Percentiles rank a stretch among this genome's conserved stretches.
Evolutionary conservation across 805 yeast genomes (phyloP).

Genomic region (Nakazawaea ambrosiae): DNA sequence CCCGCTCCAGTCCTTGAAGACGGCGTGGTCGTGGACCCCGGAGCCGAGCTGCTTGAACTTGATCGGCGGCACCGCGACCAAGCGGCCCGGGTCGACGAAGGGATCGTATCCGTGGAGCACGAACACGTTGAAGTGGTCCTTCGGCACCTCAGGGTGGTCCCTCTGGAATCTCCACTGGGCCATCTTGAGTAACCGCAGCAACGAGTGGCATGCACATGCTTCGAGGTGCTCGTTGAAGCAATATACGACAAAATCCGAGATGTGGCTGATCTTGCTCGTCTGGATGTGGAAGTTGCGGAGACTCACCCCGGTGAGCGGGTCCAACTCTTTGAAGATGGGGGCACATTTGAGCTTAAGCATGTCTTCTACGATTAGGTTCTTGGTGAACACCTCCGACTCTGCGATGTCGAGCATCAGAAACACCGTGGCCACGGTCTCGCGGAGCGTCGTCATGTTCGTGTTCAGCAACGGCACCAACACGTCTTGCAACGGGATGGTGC

Average conservation of each 20-base stretch:
- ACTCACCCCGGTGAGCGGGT: slow-evolving; percentile 67
- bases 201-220: slow-evolving; percentile 30
- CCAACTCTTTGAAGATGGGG: slow-evolving; percentile 52
- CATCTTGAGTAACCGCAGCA: slow-evolving; percentile 33
- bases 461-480: slow-evolving; percentile 38
- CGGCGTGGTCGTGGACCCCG: slow-evolving; percentile 30
- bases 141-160: slow-evolving; percentile 19
- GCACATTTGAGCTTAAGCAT: slow-evolving; percentile 33
- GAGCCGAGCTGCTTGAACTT: slow-evolving; percentile 16
- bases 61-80: slow-evolving; percentile 23
- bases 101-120: slow-evolving; percentile 16
- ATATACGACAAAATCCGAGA: slow-evolving; percentile 76
- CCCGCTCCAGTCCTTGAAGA: slow-evolving; percentile 56
- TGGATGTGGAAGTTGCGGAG: slow-evolving; percentile 84
- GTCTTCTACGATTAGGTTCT: slow-evolving; percentile 31
- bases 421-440: slow-evolving; percentile 22
- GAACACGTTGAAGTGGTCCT: slow-evolving; percentile 21
- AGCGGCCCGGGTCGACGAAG: slow-evolving; percentile 13
- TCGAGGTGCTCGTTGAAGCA: slow-evolving; percentile 41
- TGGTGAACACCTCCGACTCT: background rate
- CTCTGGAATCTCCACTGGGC: slow-evolving; percentile 29
- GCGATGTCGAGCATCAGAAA: slow-evolving; percentile 12
- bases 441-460: slow-evolving; percentile 18
- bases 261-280: slow-evolving; percentile 66
- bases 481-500: slow-evolving; percentile 48